These are phyloP conservation scores for Chlorella sp. DNA, from an alignment of 139 green algal species.

Conservation along the genomic window DNA sequence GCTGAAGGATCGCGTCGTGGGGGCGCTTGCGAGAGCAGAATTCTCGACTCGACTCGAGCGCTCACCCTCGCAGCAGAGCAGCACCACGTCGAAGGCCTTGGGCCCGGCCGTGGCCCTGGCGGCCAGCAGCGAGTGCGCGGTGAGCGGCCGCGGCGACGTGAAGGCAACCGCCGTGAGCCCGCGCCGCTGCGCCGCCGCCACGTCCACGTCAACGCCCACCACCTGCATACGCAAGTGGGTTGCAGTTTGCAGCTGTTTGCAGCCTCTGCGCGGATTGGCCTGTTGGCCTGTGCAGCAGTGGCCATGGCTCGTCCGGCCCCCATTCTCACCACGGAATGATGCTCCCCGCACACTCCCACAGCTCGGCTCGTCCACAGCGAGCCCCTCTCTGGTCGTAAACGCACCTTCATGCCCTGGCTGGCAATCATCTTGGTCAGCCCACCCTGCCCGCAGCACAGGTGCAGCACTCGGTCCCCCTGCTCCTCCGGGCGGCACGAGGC, in stretches of 20 bases:
- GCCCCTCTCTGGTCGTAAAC: not conserved
- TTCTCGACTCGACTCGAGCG: too few relatives aligned
- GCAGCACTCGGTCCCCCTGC: conserved; percentile 37
- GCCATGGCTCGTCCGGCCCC: too few relatives aligned
- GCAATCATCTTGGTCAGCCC: conserved; percentile 66
- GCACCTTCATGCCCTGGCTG: conserved; percentile 49
- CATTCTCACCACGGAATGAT: too few relatives aligned
- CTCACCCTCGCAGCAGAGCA: not conserved
- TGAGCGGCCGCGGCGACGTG: not conserved
- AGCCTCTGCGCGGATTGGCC: too few relatives aligned
- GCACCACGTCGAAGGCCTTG: not conserved
- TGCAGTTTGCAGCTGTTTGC: too few relatives aligned
- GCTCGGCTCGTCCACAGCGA: too few relatives aligned
- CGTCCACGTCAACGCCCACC: conserved; percentile 6
- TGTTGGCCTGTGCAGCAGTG: too few relatives aligned
- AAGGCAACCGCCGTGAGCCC: conserved; percentile 4
- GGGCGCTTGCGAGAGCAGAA: too few relatives aligned
- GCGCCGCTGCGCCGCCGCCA: conserved; percentile 1
- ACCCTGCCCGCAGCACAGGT: conserved; percentile 52
- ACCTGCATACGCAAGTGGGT: conserved; percentile 1
- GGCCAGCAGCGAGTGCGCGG: not conserved
- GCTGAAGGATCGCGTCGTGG: too few relatives aligned
- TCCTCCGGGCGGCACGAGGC: conserved; percentile 15
- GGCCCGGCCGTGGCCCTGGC: not conserved
- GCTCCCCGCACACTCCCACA: too few relatives aligned